Evolutionary conservation across 345 rosid genomes (phyloP), one percentile per base, ranked within the genome.

Genomic region (Eucalyptus viminalis): DNA sequence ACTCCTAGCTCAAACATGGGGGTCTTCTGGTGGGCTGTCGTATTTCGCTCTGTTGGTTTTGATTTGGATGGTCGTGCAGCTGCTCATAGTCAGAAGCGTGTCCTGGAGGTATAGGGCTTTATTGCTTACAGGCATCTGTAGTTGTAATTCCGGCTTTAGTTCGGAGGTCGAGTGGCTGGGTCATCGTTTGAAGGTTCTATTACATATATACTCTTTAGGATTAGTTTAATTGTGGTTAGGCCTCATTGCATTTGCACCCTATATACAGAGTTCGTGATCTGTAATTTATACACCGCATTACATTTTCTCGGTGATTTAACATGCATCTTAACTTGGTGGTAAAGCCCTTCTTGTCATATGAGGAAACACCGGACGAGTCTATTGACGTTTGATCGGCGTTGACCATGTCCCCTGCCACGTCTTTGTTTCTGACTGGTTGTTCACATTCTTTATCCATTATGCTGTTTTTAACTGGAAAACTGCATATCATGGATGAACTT

Each of bases 1-100:
- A 87, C 67, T 88, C 31, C 92, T 88, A 85, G 99, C 99, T 72
- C 98, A 95, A 25, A 88, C 99, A 96, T 88, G 97, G 99, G 89
- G 97, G 95, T 89, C 98, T 94, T 90, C 95, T 94, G 94, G 95
- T 94, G 40, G 24, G 69, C 69, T 58, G 85, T 76, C 5, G 47
- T 6, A 22, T 40, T 40, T 76, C 29, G 14, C 9, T 37, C 85
- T 40, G 9, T 40, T 76, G 47, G 29, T 76, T 37, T 24, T 49
- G 9, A 80, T 72, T 19, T 80, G 6, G 27, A 34, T 2, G 4
- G 7, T 88, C 13, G 29, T 88, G n/a, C 34, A 22, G 37, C 69
- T 56, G 60, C 87, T 80, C 37, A 44, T 86, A 22, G 2, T 49
- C 43, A 53, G 29, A 14, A 1, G 45, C 83, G 12, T 40, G 83